Conservation (phyloP, 306 rosid species). For the Cicer arietinum region DNA sequence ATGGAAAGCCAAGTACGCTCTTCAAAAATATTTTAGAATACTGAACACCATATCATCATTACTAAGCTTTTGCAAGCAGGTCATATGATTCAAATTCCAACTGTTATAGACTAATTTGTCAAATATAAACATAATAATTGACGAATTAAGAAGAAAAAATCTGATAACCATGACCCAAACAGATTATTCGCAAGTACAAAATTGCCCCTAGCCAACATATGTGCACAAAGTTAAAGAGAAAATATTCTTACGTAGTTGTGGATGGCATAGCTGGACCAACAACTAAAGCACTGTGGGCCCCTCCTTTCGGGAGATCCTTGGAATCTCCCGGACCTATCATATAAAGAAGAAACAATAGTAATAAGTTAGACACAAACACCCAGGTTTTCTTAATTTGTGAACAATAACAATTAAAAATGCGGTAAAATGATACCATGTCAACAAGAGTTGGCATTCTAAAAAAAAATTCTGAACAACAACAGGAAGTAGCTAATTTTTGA, state of each 20-base stretch:
- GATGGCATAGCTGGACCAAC: slow-evolving; percentile 85
- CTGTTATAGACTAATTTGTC: slow-evolving; percentile 1
- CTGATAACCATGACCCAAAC: slow-evolving; percentile 21
- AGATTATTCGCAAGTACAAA: neutral
- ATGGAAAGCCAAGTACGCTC: slow-evolving; percentile 22
- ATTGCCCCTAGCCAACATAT: neutral
- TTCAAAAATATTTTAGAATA: slow-evolving; percentile 30
- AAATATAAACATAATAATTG: slow-evolving; percentile 9
- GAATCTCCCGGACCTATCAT: slow-evolving; percentile 65
- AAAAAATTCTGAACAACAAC: neutral
- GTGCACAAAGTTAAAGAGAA: slow-evolving; percentile 19
- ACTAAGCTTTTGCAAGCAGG: slow-evolving; percentile 22
- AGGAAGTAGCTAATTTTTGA: no score
- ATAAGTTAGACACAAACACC: slow-evolving; percentile 17
- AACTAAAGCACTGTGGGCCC: slow-evolving; percentile 74
- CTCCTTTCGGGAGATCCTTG: slow-evolving; percentile 56
- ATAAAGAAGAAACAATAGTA: slow-evolving; percentile 41
- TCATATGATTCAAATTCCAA: slow-evolving; percentile 26
- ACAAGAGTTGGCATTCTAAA: neutral
- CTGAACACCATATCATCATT: slow-evolving; percentile 13
- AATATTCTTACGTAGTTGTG: slow-evolving; percentile 59
- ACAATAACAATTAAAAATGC: slow-evolving; percentile 25
- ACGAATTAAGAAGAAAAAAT: neutral
- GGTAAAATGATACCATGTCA: neutral
- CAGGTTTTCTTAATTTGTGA: neutral